Conservation (phyloP, 306 rosid genomes). For the Cicer bijugum region DNA sequence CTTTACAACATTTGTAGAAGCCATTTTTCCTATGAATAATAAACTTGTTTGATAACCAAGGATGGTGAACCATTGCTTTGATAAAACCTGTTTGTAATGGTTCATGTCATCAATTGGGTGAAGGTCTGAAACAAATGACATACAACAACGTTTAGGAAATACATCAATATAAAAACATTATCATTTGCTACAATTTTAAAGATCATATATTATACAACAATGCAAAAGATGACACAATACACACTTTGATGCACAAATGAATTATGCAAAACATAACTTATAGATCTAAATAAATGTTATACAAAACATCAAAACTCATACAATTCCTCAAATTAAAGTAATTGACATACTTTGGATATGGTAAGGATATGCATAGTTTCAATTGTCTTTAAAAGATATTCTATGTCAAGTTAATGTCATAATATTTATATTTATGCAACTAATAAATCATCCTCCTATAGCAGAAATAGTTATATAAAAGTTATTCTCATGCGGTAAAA, state of each 20-base stretch:
- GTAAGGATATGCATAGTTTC: background rate
- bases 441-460: background rate
- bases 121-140: constrained; percentile 42
- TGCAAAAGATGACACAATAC: background rate
- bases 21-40: background rate
- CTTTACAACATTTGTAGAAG: constrained; percentile 4
- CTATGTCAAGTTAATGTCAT: background rate
- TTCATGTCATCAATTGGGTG: constrained; percentile 37
- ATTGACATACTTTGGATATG: background rate
- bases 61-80: background rate
- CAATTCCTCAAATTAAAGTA: background rate
- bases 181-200: background rate
- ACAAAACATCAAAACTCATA: background rate
- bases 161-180: background rate
- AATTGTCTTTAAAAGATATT: background rate
- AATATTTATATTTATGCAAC: background rate
- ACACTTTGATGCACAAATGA: no score
- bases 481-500: background rate
- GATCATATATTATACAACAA: background rate
- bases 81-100: background rate
- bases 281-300: background rate
- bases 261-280: background rate
- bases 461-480: no score
- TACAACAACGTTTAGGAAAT: background rate
- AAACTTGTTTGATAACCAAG: background rate